These are phyloP conservation scores for Berkeleyomyces rouxiae DNA, from an alignment of 2,329 filamentous ascomycete species.

Conservation along the genomic window DNA sequence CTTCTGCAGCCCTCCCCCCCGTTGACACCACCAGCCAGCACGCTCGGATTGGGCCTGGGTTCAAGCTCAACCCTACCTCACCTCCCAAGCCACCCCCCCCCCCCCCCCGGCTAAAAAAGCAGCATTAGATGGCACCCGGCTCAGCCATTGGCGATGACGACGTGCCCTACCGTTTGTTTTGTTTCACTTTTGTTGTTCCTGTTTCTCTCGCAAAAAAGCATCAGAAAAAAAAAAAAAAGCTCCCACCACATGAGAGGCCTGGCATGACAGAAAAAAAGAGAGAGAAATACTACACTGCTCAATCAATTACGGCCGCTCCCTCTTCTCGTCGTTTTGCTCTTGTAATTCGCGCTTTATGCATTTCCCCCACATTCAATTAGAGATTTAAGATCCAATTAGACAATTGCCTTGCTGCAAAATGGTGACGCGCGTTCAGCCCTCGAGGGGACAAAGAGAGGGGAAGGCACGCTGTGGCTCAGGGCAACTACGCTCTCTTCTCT, in stretches of 20 bases:
- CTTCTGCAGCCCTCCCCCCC: too few species aligned
- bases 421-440: background rate
- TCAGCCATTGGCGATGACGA: constrained; percentile 1
- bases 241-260: too few species aligned
- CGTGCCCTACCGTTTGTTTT: background rate
- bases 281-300: too few species aligned
- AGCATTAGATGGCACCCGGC: background rate
- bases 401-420: background rate
- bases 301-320: too few species aligned
- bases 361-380: background rate
- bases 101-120: background rate
- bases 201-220: background rate
- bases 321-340: too few species aligned
- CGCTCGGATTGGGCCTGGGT: too few species aligned
- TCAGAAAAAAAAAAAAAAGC: too few species aligned
- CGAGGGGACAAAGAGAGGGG: constrained; percentile 8
- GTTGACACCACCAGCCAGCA: too few species aligned
- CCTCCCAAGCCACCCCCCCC: too few species aligned
- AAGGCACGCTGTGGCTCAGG: background rate
- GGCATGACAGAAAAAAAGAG: background rate
- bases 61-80: too few species aligned
- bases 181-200: background rate
- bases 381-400: background rate
- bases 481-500: constrained; percentile 10
- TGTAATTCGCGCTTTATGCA: too few species aligned